A percentile compares a stretch with the other conserved stretches of the same genome.
Conservation (phyloP, 768 basidiomycete species). For the Fomitopsis pulvina region DNA sequence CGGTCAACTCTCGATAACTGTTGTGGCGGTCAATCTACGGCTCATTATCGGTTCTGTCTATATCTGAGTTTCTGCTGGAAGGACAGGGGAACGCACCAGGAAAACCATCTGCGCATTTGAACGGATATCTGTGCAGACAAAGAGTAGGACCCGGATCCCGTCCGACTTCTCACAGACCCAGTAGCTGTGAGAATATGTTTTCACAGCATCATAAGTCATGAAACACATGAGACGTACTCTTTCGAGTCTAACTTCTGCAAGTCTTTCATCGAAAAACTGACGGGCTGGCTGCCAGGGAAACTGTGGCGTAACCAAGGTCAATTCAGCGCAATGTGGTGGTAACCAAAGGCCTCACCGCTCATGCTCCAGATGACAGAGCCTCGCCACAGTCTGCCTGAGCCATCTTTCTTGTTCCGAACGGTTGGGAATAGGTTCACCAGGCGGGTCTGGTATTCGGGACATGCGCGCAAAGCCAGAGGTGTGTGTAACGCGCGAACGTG, state of each 20-base stretch:
- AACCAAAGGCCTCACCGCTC: conserved; percentile 42
- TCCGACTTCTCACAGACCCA: conserved; percentile 99
- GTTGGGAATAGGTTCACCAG: conserved; percentile 49
- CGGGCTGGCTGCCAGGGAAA: conserved; percentile 94
- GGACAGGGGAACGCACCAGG: conserved; percentile 42
- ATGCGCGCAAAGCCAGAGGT: conserved; percentile 21
- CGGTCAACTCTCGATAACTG: conserved; percentile 63
- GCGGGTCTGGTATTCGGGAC: conserved; percentile 64
- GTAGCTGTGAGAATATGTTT: conserved; percentile 46
- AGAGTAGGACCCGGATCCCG: conserved; percentile 83
- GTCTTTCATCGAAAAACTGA: conserved; percentile 75
- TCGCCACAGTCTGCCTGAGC: conserved; percentile 58
- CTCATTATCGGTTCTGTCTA: too few species aligned
- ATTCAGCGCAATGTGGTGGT: background rate
- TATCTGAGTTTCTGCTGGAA: background rate
- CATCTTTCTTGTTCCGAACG: conserved; percentile 57
- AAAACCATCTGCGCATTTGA: conserved; percentile 56
- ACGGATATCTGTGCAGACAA: conserved; percentile 57
- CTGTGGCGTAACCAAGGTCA: conserved; percentile 29
- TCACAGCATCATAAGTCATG: background rate
- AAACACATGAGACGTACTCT: conserved; percentile 46
- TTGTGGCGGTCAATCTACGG: conserved; percentile 93
- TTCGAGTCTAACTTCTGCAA: conserved; percentile 70
- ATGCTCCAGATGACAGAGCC: conserved; percentile 56
- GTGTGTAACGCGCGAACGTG: background rate